Evolutionary conservation across 768 basidiomycete genomes (phyloP), one percentile per base, ranked within the genome.

Genomic region (Collybiopsis confluens): DNA sequence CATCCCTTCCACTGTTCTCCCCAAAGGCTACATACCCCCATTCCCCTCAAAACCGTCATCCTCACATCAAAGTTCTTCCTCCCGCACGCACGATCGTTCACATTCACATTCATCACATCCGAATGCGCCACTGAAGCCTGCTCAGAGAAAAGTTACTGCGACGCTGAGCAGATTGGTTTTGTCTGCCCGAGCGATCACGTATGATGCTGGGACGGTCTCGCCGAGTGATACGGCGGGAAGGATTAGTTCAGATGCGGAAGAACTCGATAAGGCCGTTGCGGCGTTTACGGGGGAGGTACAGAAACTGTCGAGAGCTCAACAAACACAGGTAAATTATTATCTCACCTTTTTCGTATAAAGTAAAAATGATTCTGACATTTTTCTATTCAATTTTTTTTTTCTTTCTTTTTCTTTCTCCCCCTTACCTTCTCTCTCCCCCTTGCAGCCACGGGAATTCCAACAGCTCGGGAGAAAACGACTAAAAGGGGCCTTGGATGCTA

Each of bases 151-250:
- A 61, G 87, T 96, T 28, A 91, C 92, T 2, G 90, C 92, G 7
- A 92, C 92, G 0, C 73, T 96, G 8, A 94, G 91, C 18, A 88
- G 94, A 65, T 76, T 98, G 26, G 90, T 96, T 27, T 80, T 97
- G 2, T 91, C 89, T 7, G 85, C 91, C n/a, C 86, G 96, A 45
- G 92, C 94, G 0, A 86, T 91, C 70, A 83, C 88, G 61, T 90
- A 89, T 56, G 86, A 91, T 61, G 85, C 87, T 0, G 85, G 83
- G 15, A 20, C 30, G 30, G 77, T 80, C 1, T 74, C 81, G 21
- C 67, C 82, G 3, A 67, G 75, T 10, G 84, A 88, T 56, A 87
- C 86, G 13, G 74, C 83, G 1, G 79, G 75, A 58, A 82, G 89
- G 36, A 87, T 90, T 56, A 84, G 88, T 61, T 77, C 81, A 4